Evolutionary conservation across 148 eudicot genomes (phyloP), one percentile per base, ranked within the genome.

Genomic region (Heliosperma pusillum): DNA sequence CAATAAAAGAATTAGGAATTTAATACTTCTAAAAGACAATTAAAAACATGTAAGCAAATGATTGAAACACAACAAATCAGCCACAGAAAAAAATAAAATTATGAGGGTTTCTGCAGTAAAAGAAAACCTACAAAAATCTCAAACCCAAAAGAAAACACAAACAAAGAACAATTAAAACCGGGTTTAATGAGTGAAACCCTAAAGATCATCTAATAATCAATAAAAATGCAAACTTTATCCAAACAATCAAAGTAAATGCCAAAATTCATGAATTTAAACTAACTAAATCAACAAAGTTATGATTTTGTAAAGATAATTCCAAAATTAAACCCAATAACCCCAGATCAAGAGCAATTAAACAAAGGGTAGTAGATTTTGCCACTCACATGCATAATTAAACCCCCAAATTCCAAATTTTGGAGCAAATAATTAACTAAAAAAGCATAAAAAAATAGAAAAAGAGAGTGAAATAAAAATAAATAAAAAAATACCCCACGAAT

Each of bases 401-500:
- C 29, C 29, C 17, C 1, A 3, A 56, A 24, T 10, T 36, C 42
- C 2, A 36, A 36, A 36, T 5, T 3, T 36, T 36, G 42, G 3
- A 36, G 42, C 42, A 36, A 36, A 36, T 36, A 36, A 36, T 36
- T 10, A 36, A 36, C 42, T 5, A 36, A 2, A 33, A 33, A 1
- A 33, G 5, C 16, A 11, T 10, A 0, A 47, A 50, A 50, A 50
- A 50, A 15, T 50, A 50, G 17, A 47, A 47, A 47, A 47, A 47
- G 15, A 5, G 9, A 21, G 33, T 50, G 55, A 20, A 30, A 24
- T 47, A n/a, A 24, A 16, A 0, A 21, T n/a, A 12, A 58, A 58
- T n/a, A 20, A 20, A 17, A 33, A 26, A 26, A 22, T 75, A 93
- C 98, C 93, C 88, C 91, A 19, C 98, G 92, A 72, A 93, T 93